phyloP scores from a whole-genome alignment of 2,329 filamentous ascomycete genomes.

The Aspergillus luchuensis region DNA sequence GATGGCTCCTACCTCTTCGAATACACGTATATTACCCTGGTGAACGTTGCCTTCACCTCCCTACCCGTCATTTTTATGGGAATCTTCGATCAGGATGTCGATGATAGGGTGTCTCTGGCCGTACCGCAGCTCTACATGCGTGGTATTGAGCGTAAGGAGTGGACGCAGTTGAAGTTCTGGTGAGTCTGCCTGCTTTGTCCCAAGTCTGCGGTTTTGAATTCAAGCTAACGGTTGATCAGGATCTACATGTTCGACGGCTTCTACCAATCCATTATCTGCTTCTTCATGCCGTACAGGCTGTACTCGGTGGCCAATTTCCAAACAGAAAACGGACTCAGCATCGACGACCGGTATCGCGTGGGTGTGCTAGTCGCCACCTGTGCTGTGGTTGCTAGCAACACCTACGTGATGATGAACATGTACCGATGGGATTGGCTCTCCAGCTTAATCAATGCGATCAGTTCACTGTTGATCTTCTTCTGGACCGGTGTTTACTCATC shows the following conservation, averaged over 20 bases:
- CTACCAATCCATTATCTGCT: slow-evolving; percentile 7
- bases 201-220: not conserved
- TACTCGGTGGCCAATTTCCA: slow-evolving; percentile 7
- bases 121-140: slow-evolving; percentile 10
- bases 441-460: slow-evolving; percentile 4
- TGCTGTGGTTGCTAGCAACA: slow-evolving; percentile 7
- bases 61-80: slow-evolving; percentile 9
- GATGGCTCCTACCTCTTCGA: slow-evolving; percentile 8
- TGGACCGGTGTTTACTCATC: slow-evolving; percentile 9
- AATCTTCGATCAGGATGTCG: slow-evolving; percentile 7
- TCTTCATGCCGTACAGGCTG: slow-evolving; percentile 9
- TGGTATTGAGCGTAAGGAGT: slow-evolving; percentile 10
- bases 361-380: slow-evolving; percentile 7
- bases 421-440: slow-evolving; percentile 9
- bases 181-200: not conserved
- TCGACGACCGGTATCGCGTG: slow-evolving; percentile 3
- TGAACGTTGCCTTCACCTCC: slow-evolving; percentile 8
- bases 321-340: slow-evolving; percentile 5
- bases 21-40: slow-evolving; percentile 9
- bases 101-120: slow-evolving; percentile 8
- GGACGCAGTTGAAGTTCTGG: slow-evolving; percentile 10
- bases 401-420: slow-evolving; percentile 12
- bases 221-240: not conserved
- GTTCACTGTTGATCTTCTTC: slow-evolving; percentile 9
- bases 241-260: slow-evolving; percentile 9